phyloP scores from a whole-genome alignment of 2,329 filamentous ascomycete genomes.

The Nemania sp. region DNA sequence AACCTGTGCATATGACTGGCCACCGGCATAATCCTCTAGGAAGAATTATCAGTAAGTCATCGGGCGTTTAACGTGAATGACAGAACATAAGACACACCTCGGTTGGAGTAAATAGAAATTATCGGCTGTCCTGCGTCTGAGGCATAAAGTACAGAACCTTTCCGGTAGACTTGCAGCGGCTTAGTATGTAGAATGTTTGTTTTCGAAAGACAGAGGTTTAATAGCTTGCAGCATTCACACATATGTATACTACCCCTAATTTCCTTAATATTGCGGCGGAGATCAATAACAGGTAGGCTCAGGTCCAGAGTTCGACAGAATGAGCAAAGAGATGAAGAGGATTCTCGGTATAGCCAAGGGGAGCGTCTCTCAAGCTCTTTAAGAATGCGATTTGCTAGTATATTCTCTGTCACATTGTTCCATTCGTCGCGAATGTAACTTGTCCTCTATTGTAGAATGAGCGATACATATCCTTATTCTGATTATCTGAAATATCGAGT shows the following conservation, averaged over 20 bases:
- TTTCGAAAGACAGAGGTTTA: background rate
- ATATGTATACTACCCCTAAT: background rate
- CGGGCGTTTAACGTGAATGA: too few relatives aligned
- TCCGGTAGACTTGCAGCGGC: background rate
- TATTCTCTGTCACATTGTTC: constrained; percentile 7
- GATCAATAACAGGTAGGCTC: background rate
- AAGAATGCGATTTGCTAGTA: background rate
- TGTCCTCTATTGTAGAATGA: background rate
- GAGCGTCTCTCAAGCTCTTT: too few relatives aligned
- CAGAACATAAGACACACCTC: background rate
- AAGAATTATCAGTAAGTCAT: background rate
- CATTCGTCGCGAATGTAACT: constrained; percentile 2
- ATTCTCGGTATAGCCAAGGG: background rate
- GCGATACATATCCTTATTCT: too few relatives aligned
- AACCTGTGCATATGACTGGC: background rate
- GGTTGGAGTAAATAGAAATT: background rate
- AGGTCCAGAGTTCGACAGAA: background rate
- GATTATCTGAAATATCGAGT: too few relatives aligned
- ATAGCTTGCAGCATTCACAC: constrained; percentile 1
- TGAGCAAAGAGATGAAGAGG: background rate
- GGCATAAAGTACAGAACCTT: background rate
- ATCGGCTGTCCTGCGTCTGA: background rate
- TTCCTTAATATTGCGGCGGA: background rate
- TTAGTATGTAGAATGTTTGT: background rate
- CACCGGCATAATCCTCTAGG: background rate